Base-by-base conservation (phyloP, 305 asterid genomes). In the Ilex paraguariensis region DNA sequence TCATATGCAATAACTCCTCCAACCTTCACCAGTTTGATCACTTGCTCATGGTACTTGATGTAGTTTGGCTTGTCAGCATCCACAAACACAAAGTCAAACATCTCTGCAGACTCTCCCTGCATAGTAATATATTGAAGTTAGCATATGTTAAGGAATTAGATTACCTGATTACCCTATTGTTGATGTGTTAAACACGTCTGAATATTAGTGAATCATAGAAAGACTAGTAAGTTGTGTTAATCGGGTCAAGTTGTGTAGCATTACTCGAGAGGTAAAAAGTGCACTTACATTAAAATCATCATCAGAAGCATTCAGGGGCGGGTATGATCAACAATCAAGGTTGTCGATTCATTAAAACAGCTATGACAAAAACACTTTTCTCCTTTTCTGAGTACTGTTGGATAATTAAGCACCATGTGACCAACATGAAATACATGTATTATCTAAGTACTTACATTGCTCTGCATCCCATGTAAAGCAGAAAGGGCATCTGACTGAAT, bases 31-130 rank as follows among this genome's bases (percentile, higher is more conserved):
- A 77, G 50, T 55, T 77, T 69, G 59, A 83, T n/a, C n/a, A 83
- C 51, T 17, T 56, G 8, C 50, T 83, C 86, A 4, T 83, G 89
- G 49, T 83, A 80, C 7, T 78, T 73, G 8, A 75, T 36, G 69
- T 83, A 83, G 69, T 83, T 83, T 13, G 65, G 75, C 49, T 83
- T 75, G 11, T 80, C 84, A 3, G 84, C 89, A 32, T 83, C 89
- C 33, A 80, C 79, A 51, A 83, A 83, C n/a, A 77, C 80, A 65
- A 77, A 83, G 31, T 83, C 88, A 59, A 77, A 80, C 5, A 73
- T 79, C 36, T 68, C 82, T 70, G 61, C 77, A 50, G 9, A 11
- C 69, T 79, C 80, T 10, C 77, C 84, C 84, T 82, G 52, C 13
- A 40, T 36, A n/a, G 31, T 6, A 32, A 30, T 0, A 62, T 13